Evolutionary conservation across 176 grass and related monocot genomes (phyloP).

Genomic region (Raddia distichophylla): DNA sequence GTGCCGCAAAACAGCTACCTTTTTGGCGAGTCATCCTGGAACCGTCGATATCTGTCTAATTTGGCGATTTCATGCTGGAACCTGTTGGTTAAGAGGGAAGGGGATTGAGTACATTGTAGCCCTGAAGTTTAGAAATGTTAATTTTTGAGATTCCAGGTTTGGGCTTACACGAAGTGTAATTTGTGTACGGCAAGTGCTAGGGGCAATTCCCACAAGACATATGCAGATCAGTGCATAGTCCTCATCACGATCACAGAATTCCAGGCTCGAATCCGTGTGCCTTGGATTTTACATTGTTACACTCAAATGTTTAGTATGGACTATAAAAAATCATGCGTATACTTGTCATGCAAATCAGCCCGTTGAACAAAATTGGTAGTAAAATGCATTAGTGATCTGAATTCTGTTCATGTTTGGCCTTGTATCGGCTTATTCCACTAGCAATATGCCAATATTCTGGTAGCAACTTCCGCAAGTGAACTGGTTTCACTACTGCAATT

Average conservation of each 20-base stretch:
- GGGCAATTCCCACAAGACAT: neutral
- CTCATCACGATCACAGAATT: neutral
- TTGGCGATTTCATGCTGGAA: neutral
- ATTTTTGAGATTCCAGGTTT: neutral
- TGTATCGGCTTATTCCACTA: neutral
- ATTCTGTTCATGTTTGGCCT: neutral
- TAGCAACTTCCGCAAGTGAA: neutral
- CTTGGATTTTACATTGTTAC: neutral
- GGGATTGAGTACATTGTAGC: neutral
- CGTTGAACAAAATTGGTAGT: neutral
- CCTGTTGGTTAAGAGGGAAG: neutral
- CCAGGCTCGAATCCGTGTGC: neutral
- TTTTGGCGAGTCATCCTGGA: neutral
- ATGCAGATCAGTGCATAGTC: neutral
- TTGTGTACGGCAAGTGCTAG: neutral
- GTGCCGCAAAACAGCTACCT: slow-evolving; percentile 27
- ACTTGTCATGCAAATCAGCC: neutral
- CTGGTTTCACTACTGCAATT: neutral
- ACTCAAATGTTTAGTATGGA: neutral
- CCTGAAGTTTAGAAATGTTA: too few species aligned
- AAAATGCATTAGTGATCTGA: neutral
- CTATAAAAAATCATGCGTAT: neutral
- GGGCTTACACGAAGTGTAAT: neutral
- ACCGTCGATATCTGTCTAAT: neutral
- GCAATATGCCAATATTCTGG: neutral